Conservation (phyloP, 2,329 filamentous ascomycete genomes). For the Colletotrichum acutatum region DNA sequence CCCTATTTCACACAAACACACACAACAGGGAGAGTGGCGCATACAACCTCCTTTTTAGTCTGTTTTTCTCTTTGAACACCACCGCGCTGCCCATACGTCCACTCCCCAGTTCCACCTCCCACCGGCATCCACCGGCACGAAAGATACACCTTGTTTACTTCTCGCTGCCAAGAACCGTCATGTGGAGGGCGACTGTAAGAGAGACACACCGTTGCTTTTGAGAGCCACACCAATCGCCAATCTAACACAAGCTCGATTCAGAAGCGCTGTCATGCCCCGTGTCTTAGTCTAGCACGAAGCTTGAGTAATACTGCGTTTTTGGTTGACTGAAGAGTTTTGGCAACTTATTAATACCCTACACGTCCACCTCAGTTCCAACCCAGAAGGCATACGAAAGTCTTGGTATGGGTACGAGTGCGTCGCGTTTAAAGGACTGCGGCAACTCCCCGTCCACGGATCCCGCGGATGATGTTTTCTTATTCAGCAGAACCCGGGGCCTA, state of each 20-base stretch:
- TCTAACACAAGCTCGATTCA: constrained; percentile 5
- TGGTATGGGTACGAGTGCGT: background rate
- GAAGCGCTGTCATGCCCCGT: constrained; percentile 5
- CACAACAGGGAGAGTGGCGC: background rate
- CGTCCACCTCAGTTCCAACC: background rate
- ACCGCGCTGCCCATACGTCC: background rate
- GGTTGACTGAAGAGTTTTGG: background rate
- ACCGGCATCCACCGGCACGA: background rate
- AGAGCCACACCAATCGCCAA: background rate
- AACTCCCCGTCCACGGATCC: background rate
- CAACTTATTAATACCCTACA: background rate
- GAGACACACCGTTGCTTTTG: constrained; percentile 15
- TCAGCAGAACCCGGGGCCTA: background rate
- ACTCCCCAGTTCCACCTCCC: background rate
- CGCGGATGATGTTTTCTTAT: background rate
- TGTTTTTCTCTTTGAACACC: background rate
- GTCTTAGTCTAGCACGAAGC: constrained; percentile 2
- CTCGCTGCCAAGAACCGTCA: constrained; percentile 9
- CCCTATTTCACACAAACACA: background rate
- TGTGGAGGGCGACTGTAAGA: constrained; percentile 8
- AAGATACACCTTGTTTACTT: background rate
- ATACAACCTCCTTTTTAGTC: background rate
- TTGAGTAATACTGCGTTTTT: background rate
- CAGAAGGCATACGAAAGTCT: background rate
- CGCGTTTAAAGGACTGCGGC: background rate